Evolutionary conservation across 1,284 basidiomycete species (phyloP).

Genomic region (Cryptococcus depauperatus): DNA sequence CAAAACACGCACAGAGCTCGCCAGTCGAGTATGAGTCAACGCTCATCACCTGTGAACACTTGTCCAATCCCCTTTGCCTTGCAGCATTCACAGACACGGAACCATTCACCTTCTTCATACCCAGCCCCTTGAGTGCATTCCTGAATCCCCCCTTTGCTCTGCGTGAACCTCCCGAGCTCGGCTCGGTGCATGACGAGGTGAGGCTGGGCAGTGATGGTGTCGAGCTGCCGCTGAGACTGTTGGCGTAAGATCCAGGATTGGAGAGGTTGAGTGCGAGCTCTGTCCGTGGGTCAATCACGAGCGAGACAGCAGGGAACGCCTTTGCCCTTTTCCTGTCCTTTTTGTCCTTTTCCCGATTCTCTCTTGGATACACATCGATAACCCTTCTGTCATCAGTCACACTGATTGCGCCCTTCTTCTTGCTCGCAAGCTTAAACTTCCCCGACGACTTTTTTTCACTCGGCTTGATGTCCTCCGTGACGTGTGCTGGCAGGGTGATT

Average conservation of each 20-base stretch:
- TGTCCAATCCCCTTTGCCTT: not conserved
- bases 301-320: conserved; percentile 5
- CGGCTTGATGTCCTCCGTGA: not conserved
- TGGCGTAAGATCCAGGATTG: conserved; percentile 3
- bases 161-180: no score
- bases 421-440: not conserved
- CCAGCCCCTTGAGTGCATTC: conserved; percentile 18
- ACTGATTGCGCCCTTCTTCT: not conserved
- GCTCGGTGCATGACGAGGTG: not conserved
- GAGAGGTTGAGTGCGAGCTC: conserved; percentile 23
- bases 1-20: conserved; percentile 10
- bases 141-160: conserved; percentile 23
- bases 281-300: conserved; percentile 15
- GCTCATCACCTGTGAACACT: conserved; percentile 6
- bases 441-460: not conserved
- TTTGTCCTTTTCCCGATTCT: not conserved
- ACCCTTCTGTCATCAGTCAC: not conserved
- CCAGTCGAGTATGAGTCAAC: conserved; percentile 9
- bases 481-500: conserved; percentile 3
- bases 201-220: conserved; percentile 6
- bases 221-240: conserved; percentile 3
- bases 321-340: conserved; percentile 9
- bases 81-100: conserved; percentile 1
- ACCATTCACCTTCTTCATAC: conserved; percentile 10
- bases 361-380: not conserved